Conservation (phyloP, 164 flowering plant genomes). For the Liquidambar formosana region DNA sequence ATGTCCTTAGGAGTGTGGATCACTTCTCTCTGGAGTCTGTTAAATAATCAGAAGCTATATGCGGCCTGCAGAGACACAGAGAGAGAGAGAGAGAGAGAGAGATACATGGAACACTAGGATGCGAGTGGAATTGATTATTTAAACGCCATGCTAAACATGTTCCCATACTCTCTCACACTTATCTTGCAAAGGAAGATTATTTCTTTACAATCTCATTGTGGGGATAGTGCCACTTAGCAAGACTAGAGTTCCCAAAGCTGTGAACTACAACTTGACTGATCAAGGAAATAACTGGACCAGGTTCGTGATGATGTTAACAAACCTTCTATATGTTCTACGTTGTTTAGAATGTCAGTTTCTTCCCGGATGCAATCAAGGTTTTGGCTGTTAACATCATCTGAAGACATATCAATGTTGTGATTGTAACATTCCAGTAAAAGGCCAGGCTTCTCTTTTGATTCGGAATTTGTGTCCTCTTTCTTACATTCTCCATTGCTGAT, state of each 20-base stretch:
- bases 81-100: no score
- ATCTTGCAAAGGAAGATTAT: no score
- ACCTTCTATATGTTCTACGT: constrained; percentile 22
- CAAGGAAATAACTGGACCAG: constrained; percentile 39
- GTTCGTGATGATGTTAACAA: constrained; percentile 27
- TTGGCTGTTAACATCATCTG: constrained; percentile 31
- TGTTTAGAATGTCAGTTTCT: constrained; percentile 20
- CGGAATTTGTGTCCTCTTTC: neutral
- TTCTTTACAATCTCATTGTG: neutral
- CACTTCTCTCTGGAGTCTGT: no score
- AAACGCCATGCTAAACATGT: no score
- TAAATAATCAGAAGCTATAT: no score
- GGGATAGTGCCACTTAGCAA: constrained; percentile 11
- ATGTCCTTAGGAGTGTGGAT: no score
- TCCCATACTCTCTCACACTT: no score
- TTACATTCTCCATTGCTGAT: constrained; percentile 2
- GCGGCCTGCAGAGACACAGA: no score
- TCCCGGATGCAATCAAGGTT: constrained; percentile 21
- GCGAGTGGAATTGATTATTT: no score
- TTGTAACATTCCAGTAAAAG: constrained; percentile 5
- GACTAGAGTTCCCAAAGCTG: constrained; percentile 51
- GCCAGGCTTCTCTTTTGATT: constrained; percentile 16
- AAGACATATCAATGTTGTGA: neutral
- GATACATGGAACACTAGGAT: no score
- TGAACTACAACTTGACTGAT: constrained; percentile 35